Percentiles rank a stretch among this genome's conserved stretches.
Evolutionary conservation across 1,284 basidiomycete genomes (phyloP).

Genomic region (Inonotus hispidus): DNA sequence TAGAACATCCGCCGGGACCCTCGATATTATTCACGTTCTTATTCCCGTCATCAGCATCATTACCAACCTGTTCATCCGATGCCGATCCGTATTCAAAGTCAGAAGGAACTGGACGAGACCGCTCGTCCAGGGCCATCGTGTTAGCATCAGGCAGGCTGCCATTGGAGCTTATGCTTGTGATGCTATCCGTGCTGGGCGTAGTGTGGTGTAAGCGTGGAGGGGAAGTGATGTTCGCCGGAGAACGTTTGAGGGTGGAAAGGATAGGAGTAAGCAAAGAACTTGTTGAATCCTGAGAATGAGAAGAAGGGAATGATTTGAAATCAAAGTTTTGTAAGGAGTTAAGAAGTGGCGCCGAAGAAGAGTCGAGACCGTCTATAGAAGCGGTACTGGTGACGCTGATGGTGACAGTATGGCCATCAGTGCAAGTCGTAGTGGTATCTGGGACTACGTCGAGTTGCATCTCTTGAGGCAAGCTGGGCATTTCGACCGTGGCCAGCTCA

Average conservation of each 20-base stretch:
- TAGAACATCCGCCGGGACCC: neutral
- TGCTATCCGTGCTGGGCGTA: neutral
- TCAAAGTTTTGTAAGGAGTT: neutral
- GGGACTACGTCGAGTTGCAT: neutral
- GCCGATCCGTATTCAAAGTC: neutral
- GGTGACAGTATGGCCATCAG: neutral
- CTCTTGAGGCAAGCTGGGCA: neutral
- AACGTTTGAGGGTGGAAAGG: neutral
- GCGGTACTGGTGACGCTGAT: neutral
- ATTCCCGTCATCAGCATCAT: neutral
- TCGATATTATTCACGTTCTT: neutral
- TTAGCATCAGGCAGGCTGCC: no score
- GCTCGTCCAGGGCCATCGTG: no score
- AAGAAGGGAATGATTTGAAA: neutral
- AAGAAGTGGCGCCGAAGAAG: neutral
- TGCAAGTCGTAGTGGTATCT: neutral
- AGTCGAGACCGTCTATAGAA: neutral
- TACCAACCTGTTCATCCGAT: neutral
- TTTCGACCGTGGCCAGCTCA: neutral
- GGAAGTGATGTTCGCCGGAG: neutral
- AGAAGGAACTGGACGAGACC: no score
- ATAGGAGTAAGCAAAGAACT: neutral
- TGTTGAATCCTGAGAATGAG: neutral
- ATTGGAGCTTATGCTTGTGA: no score
- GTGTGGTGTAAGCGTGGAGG: neutral